Evolutionary conservation across 2,329 filamentous ascomycete genomes (phyloP).

Genomic region (Didymella exigua): DNA sequence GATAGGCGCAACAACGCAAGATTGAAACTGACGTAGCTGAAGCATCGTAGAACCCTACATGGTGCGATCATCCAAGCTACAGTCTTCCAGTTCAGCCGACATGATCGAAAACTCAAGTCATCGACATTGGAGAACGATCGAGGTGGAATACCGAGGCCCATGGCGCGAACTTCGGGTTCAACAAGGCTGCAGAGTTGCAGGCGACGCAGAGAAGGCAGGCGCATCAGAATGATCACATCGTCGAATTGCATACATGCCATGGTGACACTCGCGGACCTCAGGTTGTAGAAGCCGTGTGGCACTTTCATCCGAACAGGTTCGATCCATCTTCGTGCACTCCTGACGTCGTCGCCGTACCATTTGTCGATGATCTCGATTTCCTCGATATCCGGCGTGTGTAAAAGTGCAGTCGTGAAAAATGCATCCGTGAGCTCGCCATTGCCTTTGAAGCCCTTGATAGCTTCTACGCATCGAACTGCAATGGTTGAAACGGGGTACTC

Average conservation of each 20-base stretch:
- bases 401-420: constrained; percentile 3
- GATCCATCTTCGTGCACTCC: constrained; percentile 6
- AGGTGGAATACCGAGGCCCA: constrained; percentile 5
- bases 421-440: constrained; percentile 12
- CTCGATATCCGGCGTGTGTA: constrained; percentile 5
- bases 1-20: constrained; percentile 9
- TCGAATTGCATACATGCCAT: constrained; percentile 16
- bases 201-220: constrained; percentile 6
- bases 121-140: constrained; percentile 9
- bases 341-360: constrained; percentile 15
- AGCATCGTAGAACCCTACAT: constrained; percentile 6
- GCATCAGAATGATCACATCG: constrained; percentile 13
- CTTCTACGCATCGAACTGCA: constrained; percentile 1
- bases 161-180: constrained; percentile 7
- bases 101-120: constrained; percentile 8
- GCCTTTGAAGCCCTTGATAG: background rate
- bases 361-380: constrained; percentile 11
- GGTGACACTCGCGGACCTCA: constrained; percentile 10
- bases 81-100: constrained; percentile 15
- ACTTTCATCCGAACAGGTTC: constrained; percentile 14
- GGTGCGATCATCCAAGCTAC: constrained; percentile 15
- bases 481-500: constrained; percentile 6
- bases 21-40: constrained; percentile 16
- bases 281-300: background rate
- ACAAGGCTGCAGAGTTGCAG: constrained; percentile 15